Evolutionary conservation across 1,284 basidiomycete species (phyloP), one percentile per base, ranked within the genome.

Genomic region (Prillingera fragicola): DNA sequence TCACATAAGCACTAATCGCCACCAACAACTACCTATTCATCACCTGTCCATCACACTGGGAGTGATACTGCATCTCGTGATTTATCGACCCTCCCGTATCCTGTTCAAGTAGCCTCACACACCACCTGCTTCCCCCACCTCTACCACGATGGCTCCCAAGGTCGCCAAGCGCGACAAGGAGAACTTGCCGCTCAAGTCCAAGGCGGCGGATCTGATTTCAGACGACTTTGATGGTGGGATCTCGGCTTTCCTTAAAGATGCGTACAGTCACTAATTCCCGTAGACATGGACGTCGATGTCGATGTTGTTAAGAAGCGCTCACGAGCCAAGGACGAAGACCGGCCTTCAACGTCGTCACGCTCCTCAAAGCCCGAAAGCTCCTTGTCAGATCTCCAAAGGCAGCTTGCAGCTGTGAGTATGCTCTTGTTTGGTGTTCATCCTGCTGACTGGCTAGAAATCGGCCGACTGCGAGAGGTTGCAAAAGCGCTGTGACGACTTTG

Each of bases 401-500:
- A 41, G 23, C 37, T 59, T 12, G 36, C 38, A 24, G 37, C 43
- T 23, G 57, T 59, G 35, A 34, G 54, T 44, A n/a, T 5, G 1
- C 14, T 18, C 17, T 24, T 4, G 10, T 8, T 1, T 4, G 27
- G 15, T 15, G 29, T n/a, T 3, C n/a, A 21, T 26, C 33, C n/a
- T 9, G 18, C 18, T 5, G 29, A 21, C 19, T 28, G 37, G 8
- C 5, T 19, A 13, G 35, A 13, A 13, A 19, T 27, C 53, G 8
- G 48, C 57, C 0, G 63, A 66, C 33, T 37, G 59, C 18, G 60
- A 64, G 29, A 53, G 62, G 18, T 28, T 58, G 14, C 45, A 48
- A 22, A 39, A 46, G 1, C 65, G 69, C 45, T 44, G 65, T 8
- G 69, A 70, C 38, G 51, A 51, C 1, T 65, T 60, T 28, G 51